Conservation (phyloP, 1,139 yeast genomes). For the Magnusiomyces sp. region DNA sequence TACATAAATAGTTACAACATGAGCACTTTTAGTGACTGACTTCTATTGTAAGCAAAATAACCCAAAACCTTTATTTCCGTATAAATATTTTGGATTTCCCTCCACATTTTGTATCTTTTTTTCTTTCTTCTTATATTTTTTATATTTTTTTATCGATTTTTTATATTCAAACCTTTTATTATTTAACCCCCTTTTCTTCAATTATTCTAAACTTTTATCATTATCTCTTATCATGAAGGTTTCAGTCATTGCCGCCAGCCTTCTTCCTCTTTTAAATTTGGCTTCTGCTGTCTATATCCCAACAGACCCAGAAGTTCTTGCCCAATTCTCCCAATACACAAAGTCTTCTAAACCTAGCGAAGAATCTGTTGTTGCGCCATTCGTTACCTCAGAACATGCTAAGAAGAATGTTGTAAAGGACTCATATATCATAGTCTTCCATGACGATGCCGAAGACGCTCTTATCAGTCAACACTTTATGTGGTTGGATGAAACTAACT, state of each 20-base stretch:
- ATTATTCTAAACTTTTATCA: neutral
- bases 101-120: neutral
- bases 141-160: neutral
- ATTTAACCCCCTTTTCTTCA: too few relatives aligned
- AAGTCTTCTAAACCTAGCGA: neutral
- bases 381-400: conserved; percentile 13
- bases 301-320: conserved; percentile 8
- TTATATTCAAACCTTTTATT: neutral
- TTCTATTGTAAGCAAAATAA: too few relatives aligned
- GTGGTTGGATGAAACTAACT: conserved; percentile 14
- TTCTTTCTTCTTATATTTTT: neutral
- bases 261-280: conserved; percentile 46
- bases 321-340: conserved; percentile 3
- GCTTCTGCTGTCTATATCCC: conserved; percentile 65
- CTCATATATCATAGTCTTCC: conserved; percentile 15
- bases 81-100: too few relatives aligned
- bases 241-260: conserved; percentile 29
- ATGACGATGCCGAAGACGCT: conserved; percentile 14
- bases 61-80: too few relatives aligned
- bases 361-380: conserved; percentile 9
- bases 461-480: conserved; percentile 10
- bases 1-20: neutral
- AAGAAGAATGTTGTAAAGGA: conserved; percentile 11
- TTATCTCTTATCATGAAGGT: conserved; percentile 26
- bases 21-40: neutral